These are phyloP conservation scores for Hericium alpestre DNA, from an alignment of 768 basidiomycete genomes.

Conservation along the genomic window DNA sequence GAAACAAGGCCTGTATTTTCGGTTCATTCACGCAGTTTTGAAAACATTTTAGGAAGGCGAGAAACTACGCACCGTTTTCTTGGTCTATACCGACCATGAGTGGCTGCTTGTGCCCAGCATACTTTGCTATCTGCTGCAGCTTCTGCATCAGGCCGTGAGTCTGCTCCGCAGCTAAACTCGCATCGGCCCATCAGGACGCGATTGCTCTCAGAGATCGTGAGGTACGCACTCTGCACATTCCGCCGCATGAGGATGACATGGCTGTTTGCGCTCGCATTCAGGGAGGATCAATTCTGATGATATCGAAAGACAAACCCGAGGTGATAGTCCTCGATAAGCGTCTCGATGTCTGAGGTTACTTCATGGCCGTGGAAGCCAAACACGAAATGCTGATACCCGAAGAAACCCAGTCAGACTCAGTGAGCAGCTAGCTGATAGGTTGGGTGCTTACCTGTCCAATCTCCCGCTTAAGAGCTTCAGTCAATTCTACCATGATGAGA, in stretches of 20 bases:
- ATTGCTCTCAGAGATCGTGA: neutral
- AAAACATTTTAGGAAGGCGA: neutral
- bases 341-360: slow-evolving; percentile 38
- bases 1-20: slow-evolving; percentile 47
- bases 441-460: no score
- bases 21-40: neutral
- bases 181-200: no score
- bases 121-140: slow-evolving; percentile 45
- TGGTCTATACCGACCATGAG: slow-evolving; percentile 65
- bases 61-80: slow-evolving; percentile 45
- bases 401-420: no score
- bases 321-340: slow-evolving; percentile 51
- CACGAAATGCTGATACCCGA: slow-evolving; percentile 47
- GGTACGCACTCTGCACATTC: slow-evolving; percentile 41
- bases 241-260: slow-evolving; percentile 62
- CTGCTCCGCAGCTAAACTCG: slow-evolving; percentile 36
- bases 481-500: no score
- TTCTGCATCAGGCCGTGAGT: slow-evolving; percentile 34
- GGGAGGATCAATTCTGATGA: neutral
- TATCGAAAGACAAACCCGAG: slow-evolving; percentile 31
- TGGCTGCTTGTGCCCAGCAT: slow-evolving; percentile 43
- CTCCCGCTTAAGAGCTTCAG: no score
- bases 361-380: slow-evolving; percentile 57
- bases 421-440: no score
- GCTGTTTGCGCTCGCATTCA: slow-evolving; percentile 11